These are phyloP conservation scores for Candida nanaspora DNA, from an alignment of 805 yeast species.

Conservation along the genomic window DNA sequence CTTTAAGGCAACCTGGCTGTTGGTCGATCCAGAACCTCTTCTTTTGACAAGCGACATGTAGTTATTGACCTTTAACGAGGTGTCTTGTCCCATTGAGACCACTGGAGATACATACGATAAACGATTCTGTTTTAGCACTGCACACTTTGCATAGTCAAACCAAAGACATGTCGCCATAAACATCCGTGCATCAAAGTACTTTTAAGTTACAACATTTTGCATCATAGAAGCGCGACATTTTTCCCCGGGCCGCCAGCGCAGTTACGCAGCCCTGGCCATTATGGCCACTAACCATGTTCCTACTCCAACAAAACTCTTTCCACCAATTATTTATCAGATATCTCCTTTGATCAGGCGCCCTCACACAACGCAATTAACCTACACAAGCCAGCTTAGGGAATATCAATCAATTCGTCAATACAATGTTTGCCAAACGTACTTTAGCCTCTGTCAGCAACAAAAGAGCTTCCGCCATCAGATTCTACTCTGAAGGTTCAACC, in stretches of 20 bases:
- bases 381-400: not conserved
- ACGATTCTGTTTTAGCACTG: no score
- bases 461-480: constrained; percentile 24
- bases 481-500: constrained; percentile 51
- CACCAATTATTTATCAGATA: constrained; percentile 1
- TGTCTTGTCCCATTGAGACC: no score
- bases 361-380: not conserved
- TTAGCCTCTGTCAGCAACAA: constrained; percentile 24
- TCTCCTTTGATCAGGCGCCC: not conserved
- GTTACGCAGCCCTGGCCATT: no score
- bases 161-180: no score
- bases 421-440: constrained; percentile 34
- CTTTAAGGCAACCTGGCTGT: not conserved
- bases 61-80: no score
- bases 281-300: no score
- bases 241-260: no score
- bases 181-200: no score
- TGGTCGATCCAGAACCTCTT: not conserved
- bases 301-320: not conserved
- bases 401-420: not conserved
- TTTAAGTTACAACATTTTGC: no score
- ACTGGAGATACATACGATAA: no score
- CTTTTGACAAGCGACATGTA: not conserved
- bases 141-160: no score
- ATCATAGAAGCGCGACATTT: no score